Evolutionary conservation across 1,139 yeast species (phyloP), one percentile per base, ranked within the genome.

Genomic region (Yarrowia galli): DNA sequence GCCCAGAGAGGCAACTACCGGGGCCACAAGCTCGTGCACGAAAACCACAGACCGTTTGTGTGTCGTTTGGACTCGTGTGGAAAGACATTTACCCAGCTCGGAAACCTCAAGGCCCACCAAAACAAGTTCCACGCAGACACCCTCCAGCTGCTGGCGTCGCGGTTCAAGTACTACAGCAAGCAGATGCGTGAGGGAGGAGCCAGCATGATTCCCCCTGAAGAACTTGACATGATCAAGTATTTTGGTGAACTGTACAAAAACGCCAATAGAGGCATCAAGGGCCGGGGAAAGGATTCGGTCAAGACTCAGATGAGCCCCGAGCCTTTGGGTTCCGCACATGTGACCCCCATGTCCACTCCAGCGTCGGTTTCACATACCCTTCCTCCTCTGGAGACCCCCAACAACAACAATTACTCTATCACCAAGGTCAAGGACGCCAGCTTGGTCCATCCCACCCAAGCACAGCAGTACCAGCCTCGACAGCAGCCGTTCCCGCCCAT

Each of bases 91-190:
- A 91, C 97, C 0, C 98, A 93, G 79, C 82, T 92, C 72, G 98
- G 98, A 2, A 93, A 93, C 76, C 83, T 93, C 80, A 93, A 93
- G 78, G 90, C 97, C 0, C 98, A 93, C 78, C 98, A 93, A 76
- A 93, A 92, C 78, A 83, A 93, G 73, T 92, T 92, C 76, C 98
- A 93, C 78, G 79, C 87, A 70, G 86, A 85, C 20, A 87, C 96
- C 0, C 82, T 93, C 72, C 86, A 85, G 72, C 81, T 81, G 63
- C 79, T 92, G 72, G 90, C 96, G 8, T 83, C 81, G 66, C 72
- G 74, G 67, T 72, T 78, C 69, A 73, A 75, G 71, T 74, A 69
- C 71, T 71, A 71, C 66, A 69, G 72, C 45, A 65, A 69, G 10
- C 53, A 72, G 58, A 68, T 69, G 25, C 67, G 70, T 13, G 60